Evolutionary conservation across 768 basidiomycete genomes (phyloP).

Genomic region (Collybia nuda): DNA sequence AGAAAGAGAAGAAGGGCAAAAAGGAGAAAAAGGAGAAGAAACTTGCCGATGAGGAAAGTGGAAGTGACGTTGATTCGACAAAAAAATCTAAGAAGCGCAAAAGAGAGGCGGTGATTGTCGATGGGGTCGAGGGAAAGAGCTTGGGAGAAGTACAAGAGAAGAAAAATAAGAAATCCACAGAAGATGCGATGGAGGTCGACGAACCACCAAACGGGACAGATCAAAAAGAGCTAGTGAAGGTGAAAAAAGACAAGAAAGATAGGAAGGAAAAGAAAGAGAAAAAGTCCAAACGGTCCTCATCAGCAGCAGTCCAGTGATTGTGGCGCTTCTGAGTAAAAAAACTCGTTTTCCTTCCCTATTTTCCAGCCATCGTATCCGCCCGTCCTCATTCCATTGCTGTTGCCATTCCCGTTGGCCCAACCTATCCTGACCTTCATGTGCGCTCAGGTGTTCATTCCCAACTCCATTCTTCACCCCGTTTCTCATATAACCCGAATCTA

Average conservation of each 20-base stretch:
- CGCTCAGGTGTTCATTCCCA: too few species aligned
- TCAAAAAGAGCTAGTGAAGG: conserved; percentile 17
- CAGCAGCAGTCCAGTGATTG: conserved; percentile 14
- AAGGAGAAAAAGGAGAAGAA: conserved; percentile 19
- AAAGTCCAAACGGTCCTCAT: conserved; percentile 16
- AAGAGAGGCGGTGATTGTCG: conserved; percentile 5
- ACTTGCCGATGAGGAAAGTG: conserved; percentile 10
- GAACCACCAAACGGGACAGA: conserved; percentile 13
- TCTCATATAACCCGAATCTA: too few species aligned
- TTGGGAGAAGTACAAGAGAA: conserved; percentile 8
- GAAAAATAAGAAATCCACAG: conserved; percentile 11
- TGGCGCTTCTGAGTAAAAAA: not conserved
- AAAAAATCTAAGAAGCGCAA: conserved; percentile 17
- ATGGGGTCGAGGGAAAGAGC: conserved; percentile 4
- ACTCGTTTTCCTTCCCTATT: not conserved
- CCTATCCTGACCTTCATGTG: too few species aligned
- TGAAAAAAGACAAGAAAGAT: conserved; percentile 32
- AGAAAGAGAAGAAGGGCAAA: conserved; percentile 24
- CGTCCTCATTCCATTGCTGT: not conserved
- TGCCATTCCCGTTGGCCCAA: not conserved
- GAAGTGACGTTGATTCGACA: conserved; percentile 3
- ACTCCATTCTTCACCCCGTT: too few species aligned
- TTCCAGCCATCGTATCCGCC: not conserved
- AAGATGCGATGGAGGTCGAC: conserved; percentile 15
- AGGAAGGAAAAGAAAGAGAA: conserved; percentile 17